phyloP scores from a whole-genome alignment of 2,329 filamentous ascomycete species.

The Aspergillus fumigatus region DNA sequence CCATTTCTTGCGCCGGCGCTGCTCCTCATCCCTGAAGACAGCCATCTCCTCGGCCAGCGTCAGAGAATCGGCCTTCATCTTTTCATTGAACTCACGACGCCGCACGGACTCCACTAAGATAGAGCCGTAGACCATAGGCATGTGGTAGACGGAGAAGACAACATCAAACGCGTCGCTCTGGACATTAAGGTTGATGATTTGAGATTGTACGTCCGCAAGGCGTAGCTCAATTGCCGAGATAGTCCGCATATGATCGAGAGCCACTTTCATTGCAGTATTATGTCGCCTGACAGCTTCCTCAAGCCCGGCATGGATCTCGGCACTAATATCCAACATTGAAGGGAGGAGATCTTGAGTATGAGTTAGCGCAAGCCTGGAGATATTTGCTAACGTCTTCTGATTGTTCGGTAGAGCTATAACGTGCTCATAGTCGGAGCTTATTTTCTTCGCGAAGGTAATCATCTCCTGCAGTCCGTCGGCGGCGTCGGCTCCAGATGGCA shows the following conservation, averaged over 20 bases:
- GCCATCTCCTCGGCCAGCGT: conserved; percentile 91
- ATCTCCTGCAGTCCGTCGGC: conserved; percentile 73
- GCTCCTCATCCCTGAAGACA: conserved; percentile 85
- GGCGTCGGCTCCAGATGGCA: conserved; percentile 58
- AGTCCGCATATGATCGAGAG: conserved; percentile 70
- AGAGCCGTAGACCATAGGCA: conserved; percentile 86
- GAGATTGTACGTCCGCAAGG: conserved; percentile 66
- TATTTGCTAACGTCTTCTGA: conserved; percentile 58
- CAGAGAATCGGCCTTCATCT: conserved; percentile 80
- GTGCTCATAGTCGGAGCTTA: conserved; percentile 79
- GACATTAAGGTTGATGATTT: conserved; percentile 66
- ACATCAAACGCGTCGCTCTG: conserved; percentile 79
- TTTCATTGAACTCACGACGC: conserved; percentile 85
- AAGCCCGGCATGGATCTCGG: conserved; percentile 50
- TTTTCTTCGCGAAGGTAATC: conserved; percentile 77
- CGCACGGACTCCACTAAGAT: conserved; percentile 81
- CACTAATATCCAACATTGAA: conserved; percentile 52
- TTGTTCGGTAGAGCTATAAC: conserved; percentile 65
- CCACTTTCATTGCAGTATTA: conserved; percentile 62
- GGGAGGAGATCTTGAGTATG: conserved; percentile 62
- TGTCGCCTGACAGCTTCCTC: conserved; percentile 56
- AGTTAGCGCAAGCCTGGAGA: conserved; percentile 60
- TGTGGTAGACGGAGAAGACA: conserved; percentile 71
- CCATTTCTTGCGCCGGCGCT: conserved; percentile 85
- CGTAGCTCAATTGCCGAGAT: conserved; percentile 76